phyloP scores from a whole-genome alignment of 192 early-diverging fungal species.

The Phlyctochytrium arcticum region DNA sequence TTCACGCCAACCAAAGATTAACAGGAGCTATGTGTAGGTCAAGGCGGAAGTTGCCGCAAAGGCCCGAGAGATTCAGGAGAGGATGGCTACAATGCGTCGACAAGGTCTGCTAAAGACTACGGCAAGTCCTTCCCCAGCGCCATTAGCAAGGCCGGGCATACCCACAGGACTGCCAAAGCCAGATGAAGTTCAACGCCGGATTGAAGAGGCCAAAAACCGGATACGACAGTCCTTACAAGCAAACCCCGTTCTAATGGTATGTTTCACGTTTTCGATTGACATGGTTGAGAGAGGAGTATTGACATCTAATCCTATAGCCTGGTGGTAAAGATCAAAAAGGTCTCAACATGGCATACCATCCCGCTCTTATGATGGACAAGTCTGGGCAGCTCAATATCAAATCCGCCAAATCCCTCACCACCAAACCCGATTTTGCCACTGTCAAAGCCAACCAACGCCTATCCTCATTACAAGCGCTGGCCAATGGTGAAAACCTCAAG shows the following conservation, averaged over 20 bases:
- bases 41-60: slow-evolving; percentile 50
- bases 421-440: slow-evolving; percentile 57
- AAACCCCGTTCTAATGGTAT: background rate
- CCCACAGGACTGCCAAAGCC: slow-evolving; percentile 1
- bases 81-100: slow-evolving; percentile 56
- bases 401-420: slow-evolving; percentile 49
- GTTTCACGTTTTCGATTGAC: background rate
- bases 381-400: slow-evolving; percentile 35
- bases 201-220: slow-evolving; percentile 42
- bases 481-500: slow-evolving; percentile 50
- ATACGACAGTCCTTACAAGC: slow-evolving; percentile 1
- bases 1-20: background rate
- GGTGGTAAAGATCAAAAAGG: slow-evolving; percentile 23
- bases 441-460: slow-evolving; percentile 70
- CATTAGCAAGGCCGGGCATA: background rate
- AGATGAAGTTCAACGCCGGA: slow-evolving; percentile 44
- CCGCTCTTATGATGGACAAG: slow-evolving; percentile 25
- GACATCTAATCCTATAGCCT: too few relatives aligned
- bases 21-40: slow-evolving; percentile 25
- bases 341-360: slow-evolving; percentile 42
- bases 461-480: slow-evolving; percentile 26
- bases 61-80: slow-evolving; percentile 60
- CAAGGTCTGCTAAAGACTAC: slow-evolving; percentile 17
- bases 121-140: slow-evolving; percentile 3
- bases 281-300: too few relatives aligned